Conservation (phyloP, 768 basidiomycete genomes). For the Crepidotus variabilis region DNA sequence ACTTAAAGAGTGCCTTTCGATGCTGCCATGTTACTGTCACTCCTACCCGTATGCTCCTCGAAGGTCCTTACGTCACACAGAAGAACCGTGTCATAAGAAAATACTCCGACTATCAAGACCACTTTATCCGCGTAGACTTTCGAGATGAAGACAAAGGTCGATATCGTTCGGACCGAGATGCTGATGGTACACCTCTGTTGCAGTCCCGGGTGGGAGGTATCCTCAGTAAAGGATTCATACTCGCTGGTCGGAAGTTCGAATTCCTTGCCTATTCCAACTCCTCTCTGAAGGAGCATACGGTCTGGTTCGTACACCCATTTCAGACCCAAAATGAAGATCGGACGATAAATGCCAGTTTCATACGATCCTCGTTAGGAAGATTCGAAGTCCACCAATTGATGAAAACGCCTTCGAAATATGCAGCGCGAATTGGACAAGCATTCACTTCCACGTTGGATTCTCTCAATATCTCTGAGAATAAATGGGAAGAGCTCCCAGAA, state of each 20-base stretch:
- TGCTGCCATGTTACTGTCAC: conserved; percentile 36
- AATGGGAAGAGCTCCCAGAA: conserved; percentile 40
- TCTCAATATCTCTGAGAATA: conserved; percentile 42
- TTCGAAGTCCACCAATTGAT: conserved; percentile 49
- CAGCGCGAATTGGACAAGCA: conserved; percentile 66
- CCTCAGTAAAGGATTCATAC: conserved; percentile 40
- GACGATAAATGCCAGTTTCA: conserved; percentile 37
- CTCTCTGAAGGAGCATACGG: conserved; percentile 60
- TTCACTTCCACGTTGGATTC: conserved; percentile 66
- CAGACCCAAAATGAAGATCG: conserved; percentile 19
- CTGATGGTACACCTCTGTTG: conserved; percentile 50
- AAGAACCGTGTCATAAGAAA: conserved; percentile 60
- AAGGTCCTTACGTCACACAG: conserved; percentile 53
- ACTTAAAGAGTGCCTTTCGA: conserved; percentile 16
- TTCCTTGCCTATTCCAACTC: conserved; percentile 76
- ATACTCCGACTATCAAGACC: conserved; percentile 34
- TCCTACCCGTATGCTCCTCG: conserved; percentile 47
- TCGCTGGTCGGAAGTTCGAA: conserved; percentile 52
- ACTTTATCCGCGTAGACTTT: conserved; percentile 64
- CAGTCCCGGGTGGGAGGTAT: conserved; percentile 41
- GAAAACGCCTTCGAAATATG: conserved; percentile 65
- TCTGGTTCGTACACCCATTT: conserved; percentile 63
- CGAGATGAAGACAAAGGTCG: conserved; percentile 53
- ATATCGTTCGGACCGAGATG: conserved; percentile 53
- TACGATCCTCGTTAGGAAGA: conserved; percentile 52